Evolutionary conservation across 495 filamentous ascomycete species (phyloP).

Genomic region (Penicillium antarcticum): DNA sequence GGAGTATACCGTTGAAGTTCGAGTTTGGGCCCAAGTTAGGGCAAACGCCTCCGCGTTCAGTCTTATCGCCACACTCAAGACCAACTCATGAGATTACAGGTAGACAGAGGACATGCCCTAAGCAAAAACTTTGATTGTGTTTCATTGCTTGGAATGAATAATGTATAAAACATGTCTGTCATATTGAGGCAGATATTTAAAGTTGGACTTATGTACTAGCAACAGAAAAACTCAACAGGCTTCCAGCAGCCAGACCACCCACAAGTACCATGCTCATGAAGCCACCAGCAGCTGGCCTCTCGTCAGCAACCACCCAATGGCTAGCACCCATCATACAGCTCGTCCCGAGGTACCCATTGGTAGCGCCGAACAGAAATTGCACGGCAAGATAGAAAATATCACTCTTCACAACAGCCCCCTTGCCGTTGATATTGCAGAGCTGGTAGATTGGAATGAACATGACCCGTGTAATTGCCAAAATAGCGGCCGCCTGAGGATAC

Average conservation of each 20-base stretch:
- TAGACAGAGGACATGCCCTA: neutral
- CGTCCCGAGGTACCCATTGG: constrained; percentile 81
- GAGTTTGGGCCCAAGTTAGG: neutral
- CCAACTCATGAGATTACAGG: neutral
- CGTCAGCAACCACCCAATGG: constrained; percentile 70
- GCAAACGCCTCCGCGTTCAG: neutral
- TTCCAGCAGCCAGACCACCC: constrained; percentile 76
- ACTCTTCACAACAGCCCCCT: constrained; percentile 64
- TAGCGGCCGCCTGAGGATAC: constrained; percentile 61
- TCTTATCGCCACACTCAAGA: neutral
- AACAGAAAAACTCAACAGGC: constrained; percentile 80
- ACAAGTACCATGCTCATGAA: constrained; percentile 93
- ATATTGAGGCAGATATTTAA: neutral
- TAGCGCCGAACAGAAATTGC: constrained; percentile 77
- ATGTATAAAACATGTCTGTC: neutral
- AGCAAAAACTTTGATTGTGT: no score
- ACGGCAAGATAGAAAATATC: constrained; percentile 89
- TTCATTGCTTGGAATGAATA: neutral
- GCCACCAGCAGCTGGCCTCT: constrained; percentile 83
- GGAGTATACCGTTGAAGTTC: neutral
- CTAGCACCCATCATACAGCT: constrained; percentile 88
- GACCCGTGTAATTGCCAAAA: constrained; percentile 57
- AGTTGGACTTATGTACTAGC: constrained; percentile 25
- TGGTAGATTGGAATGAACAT: constrained; percentile 82
- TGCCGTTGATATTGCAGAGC: constrained; percentile 78